These are phyloP conservation scores for Cytospora leucostoma DNA, from an alignment of 2,329 filamentous ascomycete species.

Conservation along the genomic window DNA sequence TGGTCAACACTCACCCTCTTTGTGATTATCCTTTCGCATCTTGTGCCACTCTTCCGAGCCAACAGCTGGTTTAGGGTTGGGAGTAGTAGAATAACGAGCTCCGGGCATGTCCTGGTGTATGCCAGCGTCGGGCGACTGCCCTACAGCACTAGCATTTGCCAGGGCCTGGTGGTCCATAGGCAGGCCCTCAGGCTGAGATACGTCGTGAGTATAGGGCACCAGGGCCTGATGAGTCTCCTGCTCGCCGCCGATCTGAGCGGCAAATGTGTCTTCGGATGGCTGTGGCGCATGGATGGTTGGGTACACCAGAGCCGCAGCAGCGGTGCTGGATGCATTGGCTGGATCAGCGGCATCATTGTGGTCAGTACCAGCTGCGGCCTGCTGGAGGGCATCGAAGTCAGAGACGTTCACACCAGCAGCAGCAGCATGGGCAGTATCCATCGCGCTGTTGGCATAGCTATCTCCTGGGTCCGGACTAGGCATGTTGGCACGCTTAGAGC, in stretches of 20 bases:
- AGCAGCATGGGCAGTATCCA: slow-evolving; percentile 47
- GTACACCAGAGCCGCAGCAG: slow-evolving; percentile 62
- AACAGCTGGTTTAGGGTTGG: slow-evolving; percentile 76
- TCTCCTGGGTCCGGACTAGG: slow-evolving; percentile 25
- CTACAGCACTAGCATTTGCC: slow-evolving; percentile 14
- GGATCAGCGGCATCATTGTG: slow-evolving; percentile 52
- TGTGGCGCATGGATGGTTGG: slow-evolving; percentile 60
- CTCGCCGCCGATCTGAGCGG: slow-evolving; percentile 49
- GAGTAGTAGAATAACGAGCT: slow-evolving; percentile 45
- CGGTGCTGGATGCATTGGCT: slow-evolving; percentile 58
- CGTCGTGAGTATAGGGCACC: slow-evolving; percentile 39
- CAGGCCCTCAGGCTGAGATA: slow-evolving; percentile 41
- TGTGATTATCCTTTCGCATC: slow-evolving; percentile 95
- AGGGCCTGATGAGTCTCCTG: slow-evolving; percentile 39
- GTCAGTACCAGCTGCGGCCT: slow-evolving; percentile 46
- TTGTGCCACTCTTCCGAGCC: slow-evolving; percentile 98
- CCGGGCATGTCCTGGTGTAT: slow-evolving; percentile 32
- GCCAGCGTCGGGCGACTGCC: slow-evolving; percentile 25
- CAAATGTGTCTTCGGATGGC: slow-evolving; percentile 61
- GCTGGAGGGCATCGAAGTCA: slow-evolving; percentile 59
- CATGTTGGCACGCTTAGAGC: slow-evolving; percentile 25
- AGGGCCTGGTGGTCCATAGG: slow-evolving; percentile 30
- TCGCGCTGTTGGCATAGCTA: slow-evolving; percentile 15
- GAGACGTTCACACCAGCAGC: slow-evolving; percentile 51
- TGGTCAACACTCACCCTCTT: slow-evolving; percentile 73